These are phyloP conservation scores for Boletus smithii DNA, from an alignment of 1,284 basidiomycete species.

Conservation along the genomic window DNA sequence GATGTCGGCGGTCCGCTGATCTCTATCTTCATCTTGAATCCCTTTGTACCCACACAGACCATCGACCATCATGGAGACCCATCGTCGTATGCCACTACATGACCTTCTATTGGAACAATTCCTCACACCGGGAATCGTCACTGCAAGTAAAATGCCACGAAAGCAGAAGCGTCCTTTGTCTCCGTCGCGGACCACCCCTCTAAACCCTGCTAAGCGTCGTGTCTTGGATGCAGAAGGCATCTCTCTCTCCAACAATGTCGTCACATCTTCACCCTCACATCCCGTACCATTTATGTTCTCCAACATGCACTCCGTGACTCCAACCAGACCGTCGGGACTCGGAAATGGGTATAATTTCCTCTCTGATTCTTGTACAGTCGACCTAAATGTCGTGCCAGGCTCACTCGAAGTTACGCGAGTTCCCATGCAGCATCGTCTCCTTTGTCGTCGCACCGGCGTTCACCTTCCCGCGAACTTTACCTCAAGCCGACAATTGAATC, in stretches of 20 bases:
- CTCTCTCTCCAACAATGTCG: constrained; percentile 24
- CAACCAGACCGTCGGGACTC: constrained; percentile 24
- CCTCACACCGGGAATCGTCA: constrained; percentile 33
- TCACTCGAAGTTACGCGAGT: constrained; percentile 9
- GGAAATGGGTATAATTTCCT: constrained; percentile 23
- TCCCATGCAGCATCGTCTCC: constrained; percentile 12
- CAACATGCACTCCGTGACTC: constrained; percentile 20
- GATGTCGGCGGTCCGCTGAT: constrained; percentile 30
- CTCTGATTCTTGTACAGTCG: not conserved
- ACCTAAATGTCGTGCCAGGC: constrained; percentile 10
- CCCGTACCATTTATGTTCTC: constrained; percentile 14
- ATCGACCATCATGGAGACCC: constrained; percentile 30
- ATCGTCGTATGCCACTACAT: constrained; percentile 46
- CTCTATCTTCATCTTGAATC: constrained; percentile 17
- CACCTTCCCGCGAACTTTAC: constrained; percentile 29
- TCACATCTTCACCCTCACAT: constrained; percentile 22
- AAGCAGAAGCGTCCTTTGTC: constrained; percentile 51
- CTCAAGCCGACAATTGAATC: constrained; percentile 36
- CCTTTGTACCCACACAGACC: constrained; percentile 2
- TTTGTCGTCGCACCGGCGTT: constrained; percentile 19
- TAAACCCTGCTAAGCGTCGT: constrained; percentile 67
- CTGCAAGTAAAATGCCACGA: constrained; percentile 22
- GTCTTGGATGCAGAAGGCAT: constrained; percentile 57
- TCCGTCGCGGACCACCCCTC: constrained; percentile 44
- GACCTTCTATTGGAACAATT: constrained; percentile 59